A percentile compares a stretch with the other conserved stretches of the same genome.
These are phyloP conservation scores for Syncephalastrum racemosum DNA, from an alignment of 371 early-diverging fungal species.

Conservation along the genomic window DNA sequence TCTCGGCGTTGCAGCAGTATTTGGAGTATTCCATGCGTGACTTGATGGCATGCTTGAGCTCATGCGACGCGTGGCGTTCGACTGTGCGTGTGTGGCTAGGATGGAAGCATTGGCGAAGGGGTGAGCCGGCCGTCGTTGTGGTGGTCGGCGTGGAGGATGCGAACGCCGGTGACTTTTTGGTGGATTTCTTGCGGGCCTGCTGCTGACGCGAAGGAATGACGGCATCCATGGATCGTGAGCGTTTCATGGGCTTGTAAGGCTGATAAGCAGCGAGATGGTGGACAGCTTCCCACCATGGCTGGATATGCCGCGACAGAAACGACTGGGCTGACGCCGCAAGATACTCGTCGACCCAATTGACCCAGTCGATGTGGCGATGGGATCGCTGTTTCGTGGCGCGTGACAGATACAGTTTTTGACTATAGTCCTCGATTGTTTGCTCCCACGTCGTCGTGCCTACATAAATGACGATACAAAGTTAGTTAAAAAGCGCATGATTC, in stretches of 20 bases:
- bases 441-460: no score
- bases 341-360: no score
- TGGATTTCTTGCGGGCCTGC: not conserved
- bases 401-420: no score
- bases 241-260: not conserved
- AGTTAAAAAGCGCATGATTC: not conserved
- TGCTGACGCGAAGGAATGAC: no score
- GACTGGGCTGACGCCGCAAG: no score
- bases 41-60: conserved; percentile 32
- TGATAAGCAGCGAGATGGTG: conserved; percentile 2
- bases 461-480: not conserved
- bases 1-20: conserved; percentile 43
- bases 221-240: not conserved
- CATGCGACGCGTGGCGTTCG: conserved; percentile 24
- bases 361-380: no score
- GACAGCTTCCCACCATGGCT: not conserved
- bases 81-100: conserved; percentile 22
- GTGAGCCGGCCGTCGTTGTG: conserved; percentile 9
- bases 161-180: conserved; percentile 5
- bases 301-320: no score
- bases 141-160: not conserved
- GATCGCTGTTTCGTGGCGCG: no score
- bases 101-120: conserved; percentile 14
- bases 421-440: no score
- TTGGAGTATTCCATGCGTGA: conserved; percentile 44